These are phyloP conservation scores for Aspergillus coremiiformis DNA, from an alignment of 495 filamentous ascomycete species.

Conservation along the genomic window DNA sequence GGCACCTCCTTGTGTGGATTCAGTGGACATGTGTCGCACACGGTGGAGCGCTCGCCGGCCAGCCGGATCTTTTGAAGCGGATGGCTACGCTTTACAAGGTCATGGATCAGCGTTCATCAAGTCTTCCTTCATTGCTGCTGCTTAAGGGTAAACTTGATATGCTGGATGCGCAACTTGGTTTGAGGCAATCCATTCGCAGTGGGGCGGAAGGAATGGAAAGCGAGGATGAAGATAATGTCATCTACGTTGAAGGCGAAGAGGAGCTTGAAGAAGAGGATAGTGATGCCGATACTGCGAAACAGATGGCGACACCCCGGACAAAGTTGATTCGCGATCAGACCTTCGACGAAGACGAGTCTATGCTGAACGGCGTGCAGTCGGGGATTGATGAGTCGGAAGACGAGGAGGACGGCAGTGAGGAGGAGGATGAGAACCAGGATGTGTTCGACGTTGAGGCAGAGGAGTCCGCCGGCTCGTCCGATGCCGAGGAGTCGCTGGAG, in stretches of 20 bases:
- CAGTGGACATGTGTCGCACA: conserved; percentile 94
- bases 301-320: conserved; percentile 26
- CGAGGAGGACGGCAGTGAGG: conserved; percentile 33
- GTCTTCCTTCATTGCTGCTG: conserved; percentile 72
- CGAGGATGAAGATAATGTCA: conserved; percentile 67
- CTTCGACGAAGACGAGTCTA: conserved; percentile 40
- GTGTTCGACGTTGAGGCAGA: conserved; percentile 42
- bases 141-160: conserved; percentile 91
- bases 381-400: conserved; percentile 32
- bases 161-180: conserved; percentile 75
- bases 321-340: conserved; percentile 37
- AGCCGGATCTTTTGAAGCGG: conserved; percentile 68
- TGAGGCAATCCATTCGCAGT: conserved; percentile 55
- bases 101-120: conserved; percentile 74
- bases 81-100: conserved; percentile 73
- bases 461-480: conserved; percentile 40
- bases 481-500: conserved; percentile 40
- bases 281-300: conserved; percentile 27
- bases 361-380: conserved; percentile 32
- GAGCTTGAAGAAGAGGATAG: conserved; percentile 43
- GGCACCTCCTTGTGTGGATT: conserved; percentile 89
- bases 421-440: conserved; percentile 34
- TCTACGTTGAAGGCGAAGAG: conserved; percentile 79
- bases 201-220: conserved; percentile 46
- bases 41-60: conserved; percentile 80